Percentiles rank a stretch among this genome's conserved stretches.
Evolutionary conservation across 78 protist genomes (phyloP).

Genomic region (Dictyostelium purpureum): DNA sequence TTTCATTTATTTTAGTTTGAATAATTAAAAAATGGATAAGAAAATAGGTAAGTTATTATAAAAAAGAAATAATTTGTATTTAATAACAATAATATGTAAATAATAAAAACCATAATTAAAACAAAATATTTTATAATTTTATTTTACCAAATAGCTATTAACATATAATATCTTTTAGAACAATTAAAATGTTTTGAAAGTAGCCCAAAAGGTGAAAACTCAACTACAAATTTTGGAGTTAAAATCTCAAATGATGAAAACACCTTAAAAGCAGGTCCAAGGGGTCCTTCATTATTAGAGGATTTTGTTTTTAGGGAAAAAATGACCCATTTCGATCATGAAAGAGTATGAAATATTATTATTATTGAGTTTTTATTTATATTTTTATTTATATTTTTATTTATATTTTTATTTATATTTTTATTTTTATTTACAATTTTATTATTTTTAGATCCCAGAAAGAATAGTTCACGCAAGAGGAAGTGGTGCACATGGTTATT

Average conservation of each 20-base stretch:
- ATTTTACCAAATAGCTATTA: neutral
- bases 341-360: too few species aligned
- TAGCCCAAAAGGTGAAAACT: neutral
- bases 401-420: too few species aligned
- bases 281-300: conserved; percentile 46
- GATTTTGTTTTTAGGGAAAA: conserved; percentile 45
- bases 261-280: neutral
- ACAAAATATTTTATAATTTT: neutral
- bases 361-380: too few species aligned
- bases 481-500: conserved; percentile 59
- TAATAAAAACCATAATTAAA: too few species aligned
- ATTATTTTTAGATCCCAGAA: too few species aligned
- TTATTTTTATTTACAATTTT: too few species aligned
- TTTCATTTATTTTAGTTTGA: neutral
- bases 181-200: neutral
- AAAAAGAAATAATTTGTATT: neutral
- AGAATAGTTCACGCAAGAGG: conserved; percentile 70
- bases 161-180: neutral
- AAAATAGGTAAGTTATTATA: neutral
- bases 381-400: too few species aligned
- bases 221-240: neutral
- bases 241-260: neutral
- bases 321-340: conserved; percentile 54
- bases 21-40: neutral
- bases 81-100: neutral